Percentiles rank a stretch among this genome's conserved stretches.
phyloP scores from a whole-genome alignment of 2,329 filamentous ascomycete genomes.

The Ophiosphaerella narmari region DNA sequence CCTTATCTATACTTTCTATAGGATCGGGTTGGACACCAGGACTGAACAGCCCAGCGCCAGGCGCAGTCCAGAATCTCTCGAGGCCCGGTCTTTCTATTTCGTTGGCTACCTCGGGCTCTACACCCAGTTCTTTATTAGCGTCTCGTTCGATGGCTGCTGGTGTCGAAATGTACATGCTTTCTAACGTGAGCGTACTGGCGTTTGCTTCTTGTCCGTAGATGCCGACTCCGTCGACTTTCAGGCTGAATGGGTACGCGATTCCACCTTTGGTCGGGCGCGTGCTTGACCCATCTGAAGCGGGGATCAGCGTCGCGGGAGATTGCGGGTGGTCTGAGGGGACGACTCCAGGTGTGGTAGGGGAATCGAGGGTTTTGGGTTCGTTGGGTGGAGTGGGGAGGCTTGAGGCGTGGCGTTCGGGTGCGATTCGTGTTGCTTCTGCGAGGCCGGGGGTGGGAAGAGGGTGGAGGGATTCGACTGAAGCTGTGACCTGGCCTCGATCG shows the following conservation, averaged over 20 bases:
- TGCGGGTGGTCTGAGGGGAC: conserved; percentile 30
- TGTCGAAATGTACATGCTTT: conserved; percentile 38
- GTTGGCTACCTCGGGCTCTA: conserved; percentile 4
- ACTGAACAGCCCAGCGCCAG: conserved; percentile 23
- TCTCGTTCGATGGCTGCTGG: conserved; percentile 25
- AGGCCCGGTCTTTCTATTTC: conserved; percentile 34
- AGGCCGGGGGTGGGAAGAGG: conserved; percentile 26
- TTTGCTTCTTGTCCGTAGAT: conserved; percentile 54
- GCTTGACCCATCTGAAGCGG: conserved; percentile 56
- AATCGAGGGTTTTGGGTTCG: conserved; percentile 3
- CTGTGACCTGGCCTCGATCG: conserved; percentile 37
- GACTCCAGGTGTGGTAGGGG: conserved; percentile 12
- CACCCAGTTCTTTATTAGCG: conserved; percentile 15
- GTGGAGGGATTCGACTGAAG: conserved; percentile 18
- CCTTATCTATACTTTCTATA: conserved; percentile 7
- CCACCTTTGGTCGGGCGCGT: conserved; percentile 71
- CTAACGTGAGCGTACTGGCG: conserved; percentile 72
- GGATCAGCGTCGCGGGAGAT: conserved; percentile 45
- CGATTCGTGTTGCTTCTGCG: conserved; percentile 34
- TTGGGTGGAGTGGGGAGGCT: conserved; percentile 21
- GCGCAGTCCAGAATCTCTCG: conserved; percentile 60
- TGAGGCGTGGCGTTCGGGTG: conserved; percentile 34
- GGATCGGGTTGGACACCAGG: conserved; percentile 10
- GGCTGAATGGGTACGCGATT: conserved; percentile 73
- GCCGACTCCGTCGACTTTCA: conserved; percentile 55